These are phyloP conservation scores for Dothideomycetes sp. DNA, from an alignment of 2,329 filamentous ascomycete genomes.

Conservation along the genomic window DNA sequence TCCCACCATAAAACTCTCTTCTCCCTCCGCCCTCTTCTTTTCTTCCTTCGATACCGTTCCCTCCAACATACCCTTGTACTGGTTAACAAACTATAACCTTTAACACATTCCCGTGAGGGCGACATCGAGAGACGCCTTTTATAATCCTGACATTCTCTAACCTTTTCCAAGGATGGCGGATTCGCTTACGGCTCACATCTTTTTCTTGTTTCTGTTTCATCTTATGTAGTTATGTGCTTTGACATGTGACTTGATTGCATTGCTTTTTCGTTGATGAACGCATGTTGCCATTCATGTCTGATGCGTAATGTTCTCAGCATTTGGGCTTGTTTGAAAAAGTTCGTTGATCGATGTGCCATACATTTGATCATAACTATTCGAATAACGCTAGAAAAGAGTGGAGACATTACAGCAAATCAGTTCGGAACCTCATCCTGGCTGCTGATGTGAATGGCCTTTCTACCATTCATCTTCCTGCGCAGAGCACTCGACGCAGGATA, in stretches of 20 bases:
- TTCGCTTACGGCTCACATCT: slow-evolving; percentile 14
- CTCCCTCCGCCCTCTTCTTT: background rate
- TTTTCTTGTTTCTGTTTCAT: background rate
- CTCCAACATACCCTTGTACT: slow-evolving; percentile 11
- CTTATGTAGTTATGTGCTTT: no score
- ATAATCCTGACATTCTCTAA: slow-evolving; percentile 5
- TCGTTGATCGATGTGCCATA: no score
- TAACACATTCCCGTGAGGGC: slow-evolving; percentile 11
- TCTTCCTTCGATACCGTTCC: slow-evolving; percentile 2
- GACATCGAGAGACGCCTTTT: slow-evolving; percentile 9
- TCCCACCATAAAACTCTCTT: background rate
- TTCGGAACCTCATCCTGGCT: slow-evolving; percentile 33
- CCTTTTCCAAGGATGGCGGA: background rate
- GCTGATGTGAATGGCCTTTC: slow-evolving; percentile 28
- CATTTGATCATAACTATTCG: no score
- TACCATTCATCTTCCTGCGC: slow-evolving; percentile 31
- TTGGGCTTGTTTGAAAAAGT: no score
- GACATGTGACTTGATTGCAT: no score
- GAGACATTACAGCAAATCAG: background rate
- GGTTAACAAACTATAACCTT: background rate
- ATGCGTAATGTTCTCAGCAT: no score
- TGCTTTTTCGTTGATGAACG: no score
- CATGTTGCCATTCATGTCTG: no score
- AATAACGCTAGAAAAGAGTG: no score
- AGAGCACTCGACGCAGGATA: slow-evolving; percentile 31